These are phyloP conservation scores for Lentinus polychrous DNA, from an alignment of 1,284 basidiomycete species.

Conservation along the genomic window DNA sequence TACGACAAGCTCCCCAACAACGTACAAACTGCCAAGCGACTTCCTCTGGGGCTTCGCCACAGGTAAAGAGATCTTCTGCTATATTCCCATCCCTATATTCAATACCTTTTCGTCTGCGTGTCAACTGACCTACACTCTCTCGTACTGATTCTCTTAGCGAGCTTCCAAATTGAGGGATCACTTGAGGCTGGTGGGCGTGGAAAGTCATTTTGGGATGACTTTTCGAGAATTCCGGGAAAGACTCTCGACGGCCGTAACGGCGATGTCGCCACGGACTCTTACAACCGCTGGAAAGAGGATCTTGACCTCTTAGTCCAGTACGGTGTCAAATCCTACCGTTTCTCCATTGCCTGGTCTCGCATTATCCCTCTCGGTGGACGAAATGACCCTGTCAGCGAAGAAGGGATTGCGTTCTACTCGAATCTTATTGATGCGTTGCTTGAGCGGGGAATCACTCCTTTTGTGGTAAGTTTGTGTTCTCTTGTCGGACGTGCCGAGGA, in stretches of 20 bases:
- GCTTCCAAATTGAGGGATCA: constrained; percentile 67
- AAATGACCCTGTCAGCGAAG: constrained; percentile 62
- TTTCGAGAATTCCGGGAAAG: constrained; percentile 58
- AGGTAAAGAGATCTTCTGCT: constrained; percentile 28
- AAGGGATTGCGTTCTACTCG: constrained; percentile 66
- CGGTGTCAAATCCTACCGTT: constrained; percentile 34
- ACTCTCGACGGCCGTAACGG: constrained; percentile 61
- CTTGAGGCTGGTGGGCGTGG: constrained; percentile 49
- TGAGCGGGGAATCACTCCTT: constrained; percentile 56
- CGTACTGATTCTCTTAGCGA: constrained; percentile 30
- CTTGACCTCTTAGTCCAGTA: constrained; percentile 49
- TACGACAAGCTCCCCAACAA: constrained; percentile 12
- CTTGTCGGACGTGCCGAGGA: no score
- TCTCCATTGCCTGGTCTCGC: constrained; percentile 71
- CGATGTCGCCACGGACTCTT: constrained; percentile 67
- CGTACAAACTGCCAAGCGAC: constrained; percentile 36
- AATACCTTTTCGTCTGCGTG: constrained; percentile 7
- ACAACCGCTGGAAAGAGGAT: constrained; percentile 62
- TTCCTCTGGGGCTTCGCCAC: constrained; percentile 74
- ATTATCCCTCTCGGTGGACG: constrained; percentile 66
- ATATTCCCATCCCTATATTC: constrained; percentile 1
- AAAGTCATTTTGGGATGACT: constrained; percentile 71
- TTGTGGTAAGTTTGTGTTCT: constrained; percentile 45
- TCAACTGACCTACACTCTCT: neutral
- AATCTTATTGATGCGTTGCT: constrained; percentile 63